phyloP scores from a whole-genome alignment of 768 basidiomycete species.

The Suillus placidus region DNA sequence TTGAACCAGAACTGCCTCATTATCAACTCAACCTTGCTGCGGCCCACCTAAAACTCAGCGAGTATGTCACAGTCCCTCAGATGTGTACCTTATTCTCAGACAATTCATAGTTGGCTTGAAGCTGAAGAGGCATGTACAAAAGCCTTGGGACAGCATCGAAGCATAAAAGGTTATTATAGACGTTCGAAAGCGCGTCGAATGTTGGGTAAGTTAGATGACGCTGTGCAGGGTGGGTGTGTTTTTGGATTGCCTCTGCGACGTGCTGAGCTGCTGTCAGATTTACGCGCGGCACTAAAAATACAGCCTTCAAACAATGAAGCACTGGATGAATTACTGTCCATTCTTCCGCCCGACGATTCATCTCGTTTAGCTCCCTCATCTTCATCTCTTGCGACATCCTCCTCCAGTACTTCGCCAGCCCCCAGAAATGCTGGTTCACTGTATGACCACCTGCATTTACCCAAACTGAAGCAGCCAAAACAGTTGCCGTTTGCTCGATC shows the following conservation, averaged over 20 bases:
- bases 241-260: too few relatives aligned
- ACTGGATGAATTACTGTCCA: constrained; percentile 51
- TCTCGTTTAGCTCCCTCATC: constrained; percentile 14
- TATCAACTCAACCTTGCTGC: constrained; percentile 80
- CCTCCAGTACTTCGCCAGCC: constrained; percentile 27
- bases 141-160: constrained; percentile 65
- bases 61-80: constrained; percentile 46
- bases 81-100: constrained; percentile 19
- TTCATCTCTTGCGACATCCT: constrained; percentile 30
- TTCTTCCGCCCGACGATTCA: constrained; percentile 32
- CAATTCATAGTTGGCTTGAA: constrained; percentile 59
- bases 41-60: constrained; percentile 68
- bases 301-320: constrained; percentile 72
- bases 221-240: constrained; percentile 52
- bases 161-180: constrained; percentile 70
- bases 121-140: constrained; percentile 72
- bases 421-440: constrained; percentile 12
- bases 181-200: constrained; percentile 69
- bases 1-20: constrained; percentile 73
- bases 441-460: constrained; percentile 38
- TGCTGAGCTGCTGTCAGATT: constrained; percentile 42
- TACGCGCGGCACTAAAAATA: constrained; percentile 59
- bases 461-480: constrained; percentile 45
- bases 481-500: constrained; percentile 56
- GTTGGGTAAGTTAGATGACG: constrained; percentile 57